Conservation (phyloP, 768 basidiomycete species). For the Hemileccinum impolitum region DNA sequence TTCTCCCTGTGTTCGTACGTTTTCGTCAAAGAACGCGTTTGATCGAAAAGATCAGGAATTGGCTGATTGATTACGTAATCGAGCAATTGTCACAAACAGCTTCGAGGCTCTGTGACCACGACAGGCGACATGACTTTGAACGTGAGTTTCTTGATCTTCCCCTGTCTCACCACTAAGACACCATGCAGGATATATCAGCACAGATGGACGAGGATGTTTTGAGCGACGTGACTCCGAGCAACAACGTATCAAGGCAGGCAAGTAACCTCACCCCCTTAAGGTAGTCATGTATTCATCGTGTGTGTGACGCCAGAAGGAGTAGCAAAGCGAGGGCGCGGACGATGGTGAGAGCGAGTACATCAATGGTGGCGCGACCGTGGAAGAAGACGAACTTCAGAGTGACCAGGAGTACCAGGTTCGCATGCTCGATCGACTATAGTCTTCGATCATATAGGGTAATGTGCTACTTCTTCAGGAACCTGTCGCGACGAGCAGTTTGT, state of each 20-base stretch:
- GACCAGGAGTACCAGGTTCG: constrained; percentile 43
- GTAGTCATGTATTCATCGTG: constrained; percentile 7
- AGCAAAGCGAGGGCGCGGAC: constrained; percentile 68
- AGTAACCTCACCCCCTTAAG: constrained; percentile 14
- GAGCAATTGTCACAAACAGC: constrained; percentile 13
- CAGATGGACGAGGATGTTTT: constrained; percentile 74
- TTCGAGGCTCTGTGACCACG: constrained; percentile 23
- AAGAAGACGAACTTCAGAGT: constrained; percentile 62
- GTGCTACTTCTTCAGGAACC: constrained; percentile 12
- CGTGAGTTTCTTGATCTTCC: constrained; percentile 14
- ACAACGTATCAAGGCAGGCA: constrained; percentile 88
- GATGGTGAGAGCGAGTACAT: constrained; percentile 68
- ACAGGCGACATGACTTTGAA: constrained; percentile 20
- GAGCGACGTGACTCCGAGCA: constrained; percentile 87
- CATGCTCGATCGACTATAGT: background rate
- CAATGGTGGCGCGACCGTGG: constrained; percentile 50
- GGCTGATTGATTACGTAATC: too few relatives aligned
- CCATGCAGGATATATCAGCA: constrained; percentile 9
- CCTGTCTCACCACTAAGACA: background rate
- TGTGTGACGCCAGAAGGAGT: constrained; percentile 24
- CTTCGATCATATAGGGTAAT: constrained; percentile 3
- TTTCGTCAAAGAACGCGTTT: too few relatives aligned
- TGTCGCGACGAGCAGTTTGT: constrained; percentile 21
- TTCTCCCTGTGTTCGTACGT: too few relatives aligned
- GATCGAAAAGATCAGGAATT: too few relatives aligned